Evolutionary conservation across 129 eudicot genomes (phyloP).

Genomic region (Apium graveolens): DNA sequence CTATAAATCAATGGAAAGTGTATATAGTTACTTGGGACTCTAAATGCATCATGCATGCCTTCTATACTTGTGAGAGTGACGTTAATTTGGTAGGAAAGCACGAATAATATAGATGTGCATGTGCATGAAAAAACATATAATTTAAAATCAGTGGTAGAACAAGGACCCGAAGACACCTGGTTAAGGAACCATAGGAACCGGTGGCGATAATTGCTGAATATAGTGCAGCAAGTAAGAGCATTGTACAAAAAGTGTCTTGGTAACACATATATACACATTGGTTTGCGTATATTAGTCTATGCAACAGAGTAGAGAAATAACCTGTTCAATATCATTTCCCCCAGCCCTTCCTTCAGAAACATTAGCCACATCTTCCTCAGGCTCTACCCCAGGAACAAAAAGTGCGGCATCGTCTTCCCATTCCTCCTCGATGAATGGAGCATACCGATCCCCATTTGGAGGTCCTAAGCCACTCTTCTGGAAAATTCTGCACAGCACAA

Average conservation of each 20-base stretch:
- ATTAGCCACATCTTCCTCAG: constrained; percentile 54
- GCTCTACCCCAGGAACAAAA: constrained; percentile 63
- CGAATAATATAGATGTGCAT: not conserved
- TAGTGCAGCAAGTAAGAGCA: not conserved
- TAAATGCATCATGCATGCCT: not conserved
- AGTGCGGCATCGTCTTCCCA: constrained; percentile 70
- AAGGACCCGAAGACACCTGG: not conserved
- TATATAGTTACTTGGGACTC: not conserved
- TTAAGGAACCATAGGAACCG: not conserved
- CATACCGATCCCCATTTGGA: constrained; percentile 86
- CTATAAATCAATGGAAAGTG: not conserved
- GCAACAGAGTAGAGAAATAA: constrained; percentile 14
- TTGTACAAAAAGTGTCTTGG: not conserved
- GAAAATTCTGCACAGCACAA: constrained; percentile 84
- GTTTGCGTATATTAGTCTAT: not conserved
- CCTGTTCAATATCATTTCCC: constrained; percentile 52
- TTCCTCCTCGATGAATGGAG: constrained; percentile 90
- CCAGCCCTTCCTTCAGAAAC: constrained; percentile 51
- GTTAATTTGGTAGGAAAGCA: not conserved
- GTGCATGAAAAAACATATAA: not conserved
- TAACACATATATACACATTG: not conserved
- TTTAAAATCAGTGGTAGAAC: not conserved
- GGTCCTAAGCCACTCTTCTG: constrained; percentile 90
- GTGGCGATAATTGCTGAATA: not conserved
- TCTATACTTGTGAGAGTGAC: not conserved